A percentile compares a stretch with the other conserved stretches of the same genome.
These are phyloP conservation scores for Alternaria postmessia DNA, from an alignment of 2,329 filamentous ascomycete species.

Conservation along the genomic window DNA sequence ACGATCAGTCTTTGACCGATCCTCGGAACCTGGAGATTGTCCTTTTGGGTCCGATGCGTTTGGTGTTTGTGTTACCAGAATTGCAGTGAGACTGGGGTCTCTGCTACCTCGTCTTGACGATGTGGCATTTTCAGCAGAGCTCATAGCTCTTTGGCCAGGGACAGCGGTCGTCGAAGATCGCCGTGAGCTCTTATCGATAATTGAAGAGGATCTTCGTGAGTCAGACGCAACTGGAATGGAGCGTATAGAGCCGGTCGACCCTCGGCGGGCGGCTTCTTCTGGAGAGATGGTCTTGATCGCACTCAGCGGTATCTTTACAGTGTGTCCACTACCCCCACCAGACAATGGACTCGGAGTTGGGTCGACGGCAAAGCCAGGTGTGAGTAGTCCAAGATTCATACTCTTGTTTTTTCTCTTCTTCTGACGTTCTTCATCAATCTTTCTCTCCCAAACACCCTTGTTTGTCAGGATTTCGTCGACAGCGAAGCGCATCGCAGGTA, in stretches of 20 bases:
- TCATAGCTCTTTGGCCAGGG: conserved; percentile 23
- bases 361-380: conserved; percentile 35
- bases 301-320: conserved; percentile 16
- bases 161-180: conserved; percentile 41
- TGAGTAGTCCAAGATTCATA: conserved; percentile 33
- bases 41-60: conserved; percentile 40
- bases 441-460: conserved; percentile 74
- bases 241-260: conserved; percentile 39
- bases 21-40: conserved; percentile 18
- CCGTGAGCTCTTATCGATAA: conserved; percentile 38
- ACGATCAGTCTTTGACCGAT: conserved; percentile 33
- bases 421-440: conserved; percentile 70
- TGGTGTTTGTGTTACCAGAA: conserved; percentile 50
- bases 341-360: conserved; percentile 47
- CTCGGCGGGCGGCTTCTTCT: conserved; percentile 36
- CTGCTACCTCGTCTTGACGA: conserved; percentile 49
- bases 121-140: conserved; percentile 45
- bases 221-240: conserved; percentile 20
- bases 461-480: conserved; percentile 83
- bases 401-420: conserved; percentile 51
- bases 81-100: conserved; percentile 51
- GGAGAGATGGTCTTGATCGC: conserved; percentile 15
- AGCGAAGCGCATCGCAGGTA: conserved; percentile 85
- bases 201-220: conserved; percentile 43
- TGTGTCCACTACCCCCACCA: conserved; percentile 29